phyloP scores from a whole-genome alignment of 352 stramenopile species.

The Pythium aphanidermatum region DNA sequence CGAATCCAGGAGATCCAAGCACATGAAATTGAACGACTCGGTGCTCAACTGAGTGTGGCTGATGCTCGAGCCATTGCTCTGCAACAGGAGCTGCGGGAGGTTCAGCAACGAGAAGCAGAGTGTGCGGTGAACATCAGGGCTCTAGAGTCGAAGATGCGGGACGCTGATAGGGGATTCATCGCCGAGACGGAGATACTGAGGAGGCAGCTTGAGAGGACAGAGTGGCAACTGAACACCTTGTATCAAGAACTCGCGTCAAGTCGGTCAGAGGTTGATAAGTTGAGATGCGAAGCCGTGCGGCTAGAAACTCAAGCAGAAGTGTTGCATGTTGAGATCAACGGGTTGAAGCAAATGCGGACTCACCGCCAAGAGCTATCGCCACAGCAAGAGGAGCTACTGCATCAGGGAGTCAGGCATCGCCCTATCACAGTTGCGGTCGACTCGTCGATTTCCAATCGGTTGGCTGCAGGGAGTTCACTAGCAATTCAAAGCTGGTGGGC shows the following conservation, averaged over 20 bases:
- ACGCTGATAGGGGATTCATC: slow-evolving; percentile 2
- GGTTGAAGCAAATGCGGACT: too few species aligned
- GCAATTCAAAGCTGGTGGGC: slow-evolving; percentile 64
- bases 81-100: slow-evolving; percentile 5
- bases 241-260: slow-evolving; percentile 24
- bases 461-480: slow-evolving; percentile 1
- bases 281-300: not conserved
- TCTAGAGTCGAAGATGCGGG: not conserved
- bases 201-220: slow-evolving; percentile 22
- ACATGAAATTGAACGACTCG: slow-evolving; percentile 26
- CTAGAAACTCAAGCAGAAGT: not conserved
- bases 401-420: too few species aligned
- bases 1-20: slow-evolving; percentile 24
- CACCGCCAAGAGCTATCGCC: too few species aligned
- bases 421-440: slow-evolving; percentile 23
- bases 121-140: too few species aligned
- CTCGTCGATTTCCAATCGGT: too few species aligned
- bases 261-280: slow-evolving; percentile 4
- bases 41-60: slow-evolving; percentile 25
- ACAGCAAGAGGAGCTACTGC: too few species aligned
- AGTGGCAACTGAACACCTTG: slow-evolving; percentile 20
- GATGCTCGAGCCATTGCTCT: slow-evolving; percentile 21
- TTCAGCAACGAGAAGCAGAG: slow-evolving; percentile 8
- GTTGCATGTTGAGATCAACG: slow-evolving; percentile 2
- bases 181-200: slow-evolving; percentile 59